Conservation (phyloP, 495 filamentous ascomycete species). For the Trichoderma virens region DNA sequence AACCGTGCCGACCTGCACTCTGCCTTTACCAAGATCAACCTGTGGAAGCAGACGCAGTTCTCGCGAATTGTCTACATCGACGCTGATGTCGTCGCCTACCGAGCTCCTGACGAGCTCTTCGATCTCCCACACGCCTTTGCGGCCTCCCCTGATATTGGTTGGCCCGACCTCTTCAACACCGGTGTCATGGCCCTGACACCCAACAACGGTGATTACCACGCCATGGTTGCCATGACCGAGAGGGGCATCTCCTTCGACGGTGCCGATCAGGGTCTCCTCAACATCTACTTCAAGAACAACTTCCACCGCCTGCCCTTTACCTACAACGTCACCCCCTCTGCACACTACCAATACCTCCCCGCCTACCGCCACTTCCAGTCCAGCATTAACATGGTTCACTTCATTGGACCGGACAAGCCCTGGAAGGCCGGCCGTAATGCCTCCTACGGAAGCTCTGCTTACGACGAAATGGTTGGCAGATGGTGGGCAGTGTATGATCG, state of each 20-base stretch:
- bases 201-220: slow-evolving; percentile 79
- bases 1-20: slow-evolving; percentile 80
- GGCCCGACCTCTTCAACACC: slow-evolving; percentile 98
- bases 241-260: slow-evolving; percentile 92
- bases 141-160: slow-evolving; percentile 91
- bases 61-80: slow-evolving; percentile 87
- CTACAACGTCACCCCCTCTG: slow-evolving; percentile 94
- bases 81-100: slow-evolving; percentile 76
- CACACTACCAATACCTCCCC: slow-evolving; percentile 89
- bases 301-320: slow-evolving; percentile 88
- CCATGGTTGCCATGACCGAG: slow-evolving; percentile 73
- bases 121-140: slow-evolving; percentile 68
- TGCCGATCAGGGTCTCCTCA: slow-evolving; percentile 91
- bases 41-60: slow-evolving; percentile 91
- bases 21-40: slow-evolving; percentile 90
- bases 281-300: slow-evolving; percentile 76
- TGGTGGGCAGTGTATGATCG: slow-evolving; percentile 94
- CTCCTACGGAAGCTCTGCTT: slow-evolving; percentile 50
- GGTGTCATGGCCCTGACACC: slow-evolving; percentile 88
- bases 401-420: slow-evolving; percentile 86
- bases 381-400: slow-evolving; percentile 81
- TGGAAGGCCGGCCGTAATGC: slow-evolving; percentile 66
- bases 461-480: slow-evolving; percentile 67
- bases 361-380: slow-evolving; percentile 90
- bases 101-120: slow-evolving; percentile 90